Percentiles rank a stretch among this genome's conserved stretches.
phyloP scores from a whole-genome alignment of 2,329 filamentous ascomycete species.

The Neonectria sp. region DNA sequence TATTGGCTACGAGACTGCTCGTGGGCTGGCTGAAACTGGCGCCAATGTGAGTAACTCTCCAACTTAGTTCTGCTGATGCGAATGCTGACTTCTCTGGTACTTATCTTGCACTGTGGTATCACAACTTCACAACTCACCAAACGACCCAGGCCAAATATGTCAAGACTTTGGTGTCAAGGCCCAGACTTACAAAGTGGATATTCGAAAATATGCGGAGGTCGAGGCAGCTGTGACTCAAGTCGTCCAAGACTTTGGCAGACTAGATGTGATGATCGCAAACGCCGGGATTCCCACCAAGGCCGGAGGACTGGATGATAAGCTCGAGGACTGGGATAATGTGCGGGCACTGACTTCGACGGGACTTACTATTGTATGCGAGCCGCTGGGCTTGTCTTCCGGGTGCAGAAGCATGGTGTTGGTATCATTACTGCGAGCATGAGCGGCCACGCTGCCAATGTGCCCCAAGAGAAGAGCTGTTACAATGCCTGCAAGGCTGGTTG shows the following conservation, averaged over 20 bases:
- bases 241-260: conserved; percentile 50
- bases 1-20: no score
- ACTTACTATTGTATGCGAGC: no score
- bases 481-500: conserved; percentile 62
- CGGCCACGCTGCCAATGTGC: conserved; percentile 54
- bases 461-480: conserved; percentile 59
- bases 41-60: no score
- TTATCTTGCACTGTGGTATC: conserved; percentile 36
- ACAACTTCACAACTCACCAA: conserved; percentile 21
- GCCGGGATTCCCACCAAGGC: conserved; percentile 53
- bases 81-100: no score
- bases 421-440: conserved; percentile 55
- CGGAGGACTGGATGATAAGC: conserved; percentile 49
- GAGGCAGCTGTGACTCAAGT: conserved; percentile 49
- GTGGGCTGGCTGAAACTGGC: no score
- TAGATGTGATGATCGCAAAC: conserved; percentile 56
- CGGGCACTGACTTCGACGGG: no score
- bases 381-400: conserved; percentile 52
- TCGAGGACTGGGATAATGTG: conserved; percentile 50
- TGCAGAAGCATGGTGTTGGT: conserved; percentile 52
- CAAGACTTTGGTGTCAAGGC: conserved; percentile 38
- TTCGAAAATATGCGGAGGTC: conserved; percentile 41
- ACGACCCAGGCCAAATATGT: conserved; percentile 31
- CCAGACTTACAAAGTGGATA: conserved; percentile 37
- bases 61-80: no score